Percentiles rank a stretch among this genome's conserved stretches.
Conservation (phyloP, 2,329 filamentous ascomycete species). For the Ustilaginoidea virens region DNA sequence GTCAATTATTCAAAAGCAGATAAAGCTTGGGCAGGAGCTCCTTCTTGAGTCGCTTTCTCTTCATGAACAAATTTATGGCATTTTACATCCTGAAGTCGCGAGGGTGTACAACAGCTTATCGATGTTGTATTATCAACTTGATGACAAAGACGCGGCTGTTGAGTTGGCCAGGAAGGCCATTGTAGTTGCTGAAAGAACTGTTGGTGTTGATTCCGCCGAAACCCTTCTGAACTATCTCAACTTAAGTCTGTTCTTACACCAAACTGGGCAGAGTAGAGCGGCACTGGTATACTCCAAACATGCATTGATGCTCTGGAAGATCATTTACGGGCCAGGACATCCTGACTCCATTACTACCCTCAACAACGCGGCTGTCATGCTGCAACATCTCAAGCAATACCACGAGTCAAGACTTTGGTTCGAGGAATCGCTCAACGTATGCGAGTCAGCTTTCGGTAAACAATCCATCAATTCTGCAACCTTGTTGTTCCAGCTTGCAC, state of each 20-base stretch:
- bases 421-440: conserved; percentile 77
- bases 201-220: conserved; percentile 86
- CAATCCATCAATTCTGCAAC: conserved; percentile 88
- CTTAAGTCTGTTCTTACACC: conserved; percentile 85
- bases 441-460: conserved; percentile 78
- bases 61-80: conserved; percentile 97
- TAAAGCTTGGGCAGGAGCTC: conserved; percentile 88
- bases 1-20: conserved; percentile 89
- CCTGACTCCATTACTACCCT: conserved; percentile 97
- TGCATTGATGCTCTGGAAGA: conserved; percentile 88
- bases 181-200: conserved; percentile 85
- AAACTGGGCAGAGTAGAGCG: conserved; percentile 72
- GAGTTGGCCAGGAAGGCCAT: conserved; percentile 94
- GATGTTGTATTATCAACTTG: conserved; percentile 93
- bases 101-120: conserved; percentile 89
- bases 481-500: conserved; percentile 89
- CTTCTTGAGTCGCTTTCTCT: conserved; percentile 90
- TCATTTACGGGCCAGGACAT: conserved; percentile 86
- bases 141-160: conserved; percentile 90
- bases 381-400: conserved; percentile 89
- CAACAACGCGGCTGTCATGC: conserved; percentile 98
- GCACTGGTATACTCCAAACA: conserved; percentile 86
- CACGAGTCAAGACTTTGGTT: conserved; percentile 95
- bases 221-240: conserved; percentile 94
- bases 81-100: conserved; percentile 90